Percentiles rank a stretch among this genome's conserved stretches.
Conservation (phyloP, 148 eudicot genomes). For the Hydrangea macrophylla region DNA sequence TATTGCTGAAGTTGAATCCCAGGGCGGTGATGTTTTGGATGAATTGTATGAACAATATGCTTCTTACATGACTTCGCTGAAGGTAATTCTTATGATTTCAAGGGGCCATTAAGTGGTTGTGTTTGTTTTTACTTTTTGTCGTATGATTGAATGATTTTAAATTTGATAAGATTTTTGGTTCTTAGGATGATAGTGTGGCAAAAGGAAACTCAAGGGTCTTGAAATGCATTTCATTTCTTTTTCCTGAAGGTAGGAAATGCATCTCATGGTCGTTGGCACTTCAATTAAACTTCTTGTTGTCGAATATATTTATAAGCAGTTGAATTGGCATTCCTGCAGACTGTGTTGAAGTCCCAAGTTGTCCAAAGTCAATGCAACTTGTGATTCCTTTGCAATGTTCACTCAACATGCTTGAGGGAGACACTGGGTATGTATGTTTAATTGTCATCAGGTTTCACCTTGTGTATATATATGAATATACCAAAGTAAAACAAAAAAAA, state of each 20-base stretch:
- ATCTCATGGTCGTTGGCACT: not conserved
- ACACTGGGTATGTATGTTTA: constrained; percentile 70
- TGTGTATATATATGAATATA: no score
- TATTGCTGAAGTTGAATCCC: constrained; percentile 74
- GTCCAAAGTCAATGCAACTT: constrained; percentile 41
- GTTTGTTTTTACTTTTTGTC: not conserved
- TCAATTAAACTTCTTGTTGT: not conserved
- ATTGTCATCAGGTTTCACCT: not conserved
- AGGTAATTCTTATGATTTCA: constrained; percentile 39
- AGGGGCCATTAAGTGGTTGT: not conserved
- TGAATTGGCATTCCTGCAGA: constrained; percentile 22
- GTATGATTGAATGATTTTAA: not conserved
- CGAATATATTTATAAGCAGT: not conserved
- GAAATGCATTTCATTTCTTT: constrained; percentile 65
- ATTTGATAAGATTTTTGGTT: not conserved
- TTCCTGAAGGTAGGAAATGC: constrained; percentile 41
- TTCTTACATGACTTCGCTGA: constrained; percentile 57
- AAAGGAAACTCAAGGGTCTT: constrained; percentile 50
- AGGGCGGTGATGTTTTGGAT: constrained; percentile 59
- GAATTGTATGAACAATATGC: constrained; percentile 71
- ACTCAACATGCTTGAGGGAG: constrained; percentile 94
- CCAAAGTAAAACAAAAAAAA: no score
- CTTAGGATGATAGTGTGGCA: constrained; percentile 50
- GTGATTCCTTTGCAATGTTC: constrained; percentile 70
- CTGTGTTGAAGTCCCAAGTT: constrained; percentile 23